phyloP scores from a whole-genome alignment of 768 basidiomycete species.

The Xerocomellus intermedius region DNA sequence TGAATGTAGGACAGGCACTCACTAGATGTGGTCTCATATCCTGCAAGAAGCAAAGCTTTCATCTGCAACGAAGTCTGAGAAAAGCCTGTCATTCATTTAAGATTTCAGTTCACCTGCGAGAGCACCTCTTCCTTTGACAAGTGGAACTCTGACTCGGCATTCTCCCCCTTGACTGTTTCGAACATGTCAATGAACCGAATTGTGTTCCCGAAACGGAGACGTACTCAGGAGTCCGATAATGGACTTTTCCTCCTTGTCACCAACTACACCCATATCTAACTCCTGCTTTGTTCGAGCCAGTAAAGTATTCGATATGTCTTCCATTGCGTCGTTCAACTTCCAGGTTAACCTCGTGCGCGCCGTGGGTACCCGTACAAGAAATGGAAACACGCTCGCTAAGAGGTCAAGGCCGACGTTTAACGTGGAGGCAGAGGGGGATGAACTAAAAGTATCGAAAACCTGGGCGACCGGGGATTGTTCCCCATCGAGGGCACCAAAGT shows the following conservation, averaged over 20 bases:
- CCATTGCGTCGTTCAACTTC: conserved; percentile 36
- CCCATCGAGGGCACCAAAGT: conserved; percentile 55
- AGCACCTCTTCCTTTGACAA: conserved; percentile 31
- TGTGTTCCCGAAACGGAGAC: not conserved
- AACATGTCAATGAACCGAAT: not conserved
- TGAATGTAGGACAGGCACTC: not conserved
- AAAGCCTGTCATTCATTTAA: not conserved
- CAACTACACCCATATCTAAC: conserved; percentile 22
- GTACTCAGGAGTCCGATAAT: conserved; percentile 27
- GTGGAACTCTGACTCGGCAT: conserved; percentile 20
- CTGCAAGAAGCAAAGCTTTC: conserved; percentile 20
- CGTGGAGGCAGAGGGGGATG: conserved; percentile 19
- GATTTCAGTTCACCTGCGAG: conserved; percentile 16
- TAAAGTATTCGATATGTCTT: conserved; percentile 40
- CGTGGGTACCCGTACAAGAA: conserved; percentile 39
- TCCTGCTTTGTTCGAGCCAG: conserved; percentile 38
- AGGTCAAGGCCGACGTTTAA: conserved; percentile 34
- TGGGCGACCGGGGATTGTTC: conserved; percentile 41
- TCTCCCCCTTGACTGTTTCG: conserved; percentile 38
- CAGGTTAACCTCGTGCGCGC: conserved; percentile 27
- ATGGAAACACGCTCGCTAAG: conserved; percentile 37
- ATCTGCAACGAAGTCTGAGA: conserved; percentile 12
- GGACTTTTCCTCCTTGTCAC: conserved; percentile 25
- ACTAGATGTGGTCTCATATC: conserved; percentile 26
- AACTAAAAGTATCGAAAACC: conserved; percentile 38